Percentiles rank a stretch among this genome's conserved stretches.
Evolutionary conservation across 257 asterid species (phyloP).

Genomic region (Ophiorrhiza pumila): DNA sequence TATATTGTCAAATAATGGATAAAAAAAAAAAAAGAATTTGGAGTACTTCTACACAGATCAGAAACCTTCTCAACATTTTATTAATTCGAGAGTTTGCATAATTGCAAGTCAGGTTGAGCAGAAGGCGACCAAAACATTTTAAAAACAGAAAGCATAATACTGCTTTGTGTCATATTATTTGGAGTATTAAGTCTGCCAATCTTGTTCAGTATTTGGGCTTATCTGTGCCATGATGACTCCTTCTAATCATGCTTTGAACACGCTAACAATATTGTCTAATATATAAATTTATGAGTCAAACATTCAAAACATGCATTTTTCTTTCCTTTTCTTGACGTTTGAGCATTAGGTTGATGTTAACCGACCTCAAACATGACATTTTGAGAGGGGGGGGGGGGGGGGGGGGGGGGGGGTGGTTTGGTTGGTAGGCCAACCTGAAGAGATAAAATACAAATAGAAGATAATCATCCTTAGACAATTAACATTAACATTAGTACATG

Average conservation of each 20-base stretch:
- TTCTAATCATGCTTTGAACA: conserved; percentile 15
- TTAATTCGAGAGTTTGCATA: conserved; percentile 3
- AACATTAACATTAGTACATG: neutral
- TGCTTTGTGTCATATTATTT: conserved; percentile 6
- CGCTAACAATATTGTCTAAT: neutral
- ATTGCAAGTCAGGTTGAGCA: conserved; percentile 3
- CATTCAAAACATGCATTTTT: neutral
- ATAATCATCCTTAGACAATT: conserved; percentile 6
- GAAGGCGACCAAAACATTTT: neutral
- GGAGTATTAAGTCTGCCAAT: conserved; percentile 1
- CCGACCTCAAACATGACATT: conserved; percentile 6
- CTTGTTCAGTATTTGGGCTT: neutral
- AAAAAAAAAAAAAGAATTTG: neutral
- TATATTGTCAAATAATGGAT: neutral
- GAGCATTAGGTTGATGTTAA: conserved; percentile 6
- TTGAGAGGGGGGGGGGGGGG: too few species aligned
- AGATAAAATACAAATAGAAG: neutral
- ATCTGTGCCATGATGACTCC: conserved; percentile 6
- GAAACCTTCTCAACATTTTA: neutral
- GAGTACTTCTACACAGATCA: neutral
- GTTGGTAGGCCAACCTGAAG: conserved; percentile 22
- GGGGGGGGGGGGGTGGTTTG: too few species aligned
- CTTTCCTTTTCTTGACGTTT: conserved; percentile 1
- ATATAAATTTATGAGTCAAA: neutral
- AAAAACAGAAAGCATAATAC: conserved; percentile 3